Conservation (phyloP, 495 filamentous ascomycete species). For the Penicillium salamii region DNA sequence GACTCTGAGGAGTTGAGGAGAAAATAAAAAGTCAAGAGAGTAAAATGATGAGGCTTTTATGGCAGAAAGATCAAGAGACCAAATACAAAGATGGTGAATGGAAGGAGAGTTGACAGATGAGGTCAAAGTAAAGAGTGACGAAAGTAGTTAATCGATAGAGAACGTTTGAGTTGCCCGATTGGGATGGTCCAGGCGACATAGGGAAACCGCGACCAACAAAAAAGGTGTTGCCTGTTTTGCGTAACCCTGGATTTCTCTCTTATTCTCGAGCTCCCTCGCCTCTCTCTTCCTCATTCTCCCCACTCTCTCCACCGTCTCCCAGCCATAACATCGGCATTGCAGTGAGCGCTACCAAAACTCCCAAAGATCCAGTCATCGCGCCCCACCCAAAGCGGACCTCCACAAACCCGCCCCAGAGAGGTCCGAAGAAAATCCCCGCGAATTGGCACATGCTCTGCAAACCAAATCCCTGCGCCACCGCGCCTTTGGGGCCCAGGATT, state of each 20-base stretch:
- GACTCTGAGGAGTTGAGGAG: too few species aligned
- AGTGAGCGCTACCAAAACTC: conserved; percentile 23
- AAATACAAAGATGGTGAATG: background rate
- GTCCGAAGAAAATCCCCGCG: conserved; percentile 59
- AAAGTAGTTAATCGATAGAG: background rate
- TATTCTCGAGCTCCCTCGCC: too few species aligned
- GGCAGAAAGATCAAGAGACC: too few species aligned
- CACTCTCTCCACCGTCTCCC: conserved; percentile 5
- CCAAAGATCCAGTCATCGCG: conserved; percentile 39
- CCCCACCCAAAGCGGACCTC: conserved; percentile 60
- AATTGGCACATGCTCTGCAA: conserved; percentile 55
- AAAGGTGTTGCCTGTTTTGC: background rate
- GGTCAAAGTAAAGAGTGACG: background rate
- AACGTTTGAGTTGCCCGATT: conserved; percentile 8
- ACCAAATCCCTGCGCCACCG: conserved; percentile 60
- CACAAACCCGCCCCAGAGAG: conserved; percentile 62
- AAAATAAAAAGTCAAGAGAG: background rate
- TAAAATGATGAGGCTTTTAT: conserved; percentile 5
- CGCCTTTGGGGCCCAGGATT: conserved; percentile 42
- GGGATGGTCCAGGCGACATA: conserved; percentile 19
- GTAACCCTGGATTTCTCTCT: background rate
- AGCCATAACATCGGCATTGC: conserved; percentile 29
- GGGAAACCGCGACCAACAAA: background rate
- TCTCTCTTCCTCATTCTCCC: conserved; percentile 2
- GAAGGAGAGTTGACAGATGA: background rate